Percentiles rank a stretch among this genome's conserved stretches.
Evolutionary conservation across 306 rosid species (phyloP).

Genomic region (Alnus rubra): DNA sequence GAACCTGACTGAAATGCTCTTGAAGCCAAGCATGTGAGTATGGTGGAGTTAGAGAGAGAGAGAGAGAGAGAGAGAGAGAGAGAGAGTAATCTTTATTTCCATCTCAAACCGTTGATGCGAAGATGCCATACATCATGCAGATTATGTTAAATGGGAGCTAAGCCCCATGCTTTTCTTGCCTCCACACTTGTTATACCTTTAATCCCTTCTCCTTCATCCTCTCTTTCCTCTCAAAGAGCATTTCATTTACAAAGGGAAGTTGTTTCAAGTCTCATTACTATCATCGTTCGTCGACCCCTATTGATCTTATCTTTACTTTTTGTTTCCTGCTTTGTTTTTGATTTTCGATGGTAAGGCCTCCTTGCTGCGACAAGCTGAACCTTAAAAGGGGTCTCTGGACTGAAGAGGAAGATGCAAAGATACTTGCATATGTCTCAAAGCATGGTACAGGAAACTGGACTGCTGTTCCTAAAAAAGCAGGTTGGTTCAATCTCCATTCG

Average conservation of each 20-base stretch:
- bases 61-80: constrained; percentile 35
- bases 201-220: constrained; percentile 41
- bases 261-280: constrained; percentile 16
- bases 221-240: constrained; percentile 44
- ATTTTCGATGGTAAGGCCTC: constrained; percentile 56
- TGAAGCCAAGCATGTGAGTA: constrained; percentile 45
- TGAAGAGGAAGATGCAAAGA: constrained; percentile 64
- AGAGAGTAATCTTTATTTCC: constrained; percentile 36
- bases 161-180: constrained; percentile 70
- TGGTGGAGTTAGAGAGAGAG: constrained; percentile 21
- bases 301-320: neutral
- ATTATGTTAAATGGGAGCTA: constrained; percentile 55
- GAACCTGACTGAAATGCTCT: constrained; percentile 54
- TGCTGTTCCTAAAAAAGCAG: constrained; percentile 66
- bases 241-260: constrained; percentile 34
- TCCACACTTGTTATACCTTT: constrained; percentile 59
- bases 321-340: constrained; percentile 8
- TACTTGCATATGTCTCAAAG: constrained; percentile 51
- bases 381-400: constrained; percentile 53
- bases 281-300: no score
- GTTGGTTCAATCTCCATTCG: constrained; percentile 10
- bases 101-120: constrained; percentile 31
- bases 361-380: constrained; percentile 55
- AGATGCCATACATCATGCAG: constrained; percentile 52
- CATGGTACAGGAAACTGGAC: constrained; percentile 66